Evolutionary conservation across 495 filamentous ascomycete genomes (phyloP).

Genomic region (Xylaria longipes): DNA sequence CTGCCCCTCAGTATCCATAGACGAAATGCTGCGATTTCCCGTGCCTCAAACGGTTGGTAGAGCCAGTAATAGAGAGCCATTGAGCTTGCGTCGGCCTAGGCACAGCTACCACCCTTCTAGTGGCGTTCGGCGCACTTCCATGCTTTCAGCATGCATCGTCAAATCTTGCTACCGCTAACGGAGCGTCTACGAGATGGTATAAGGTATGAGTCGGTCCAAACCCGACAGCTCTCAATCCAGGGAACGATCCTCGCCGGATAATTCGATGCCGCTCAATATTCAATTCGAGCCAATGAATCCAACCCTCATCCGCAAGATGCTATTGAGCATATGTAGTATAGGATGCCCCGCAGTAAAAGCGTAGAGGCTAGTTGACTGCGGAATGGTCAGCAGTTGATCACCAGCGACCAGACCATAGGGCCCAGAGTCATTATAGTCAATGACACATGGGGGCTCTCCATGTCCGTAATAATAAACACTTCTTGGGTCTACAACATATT

Average conservation of each 20-base stretch:
- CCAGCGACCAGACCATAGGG: neutral
- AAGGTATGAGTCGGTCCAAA: neutral
- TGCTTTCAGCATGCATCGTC: constrained; percentile 13
- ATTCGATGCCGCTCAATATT: neutral
- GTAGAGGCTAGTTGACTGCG: neutral
- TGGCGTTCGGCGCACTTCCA: constrained; percentile 8
- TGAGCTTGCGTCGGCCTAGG: neutral
- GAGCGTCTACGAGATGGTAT: neutral
- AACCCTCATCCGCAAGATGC: constrained; percentile 1
- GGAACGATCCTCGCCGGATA: constrained; percentile 13
- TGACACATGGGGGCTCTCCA: neutral
- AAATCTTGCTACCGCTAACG: neutral
- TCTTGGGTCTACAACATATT: neutral
- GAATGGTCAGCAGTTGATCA: neutral
- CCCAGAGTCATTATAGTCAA: neutral
- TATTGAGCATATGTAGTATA: constrained; percentile 6
- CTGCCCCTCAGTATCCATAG: constrained; percentile 21
- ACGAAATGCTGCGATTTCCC: constrained; percentile 2
- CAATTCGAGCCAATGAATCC: neutral
- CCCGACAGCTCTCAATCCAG: constrained; percentile 1
- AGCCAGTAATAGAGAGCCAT: constrained; percentile 4
- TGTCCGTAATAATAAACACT: neutral
- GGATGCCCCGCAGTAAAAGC: constrained; percentile 4
- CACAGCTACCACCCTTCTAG: constrained; percentile 16
- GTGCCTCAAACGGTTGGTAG: neutral